Evolutionary conservation across 2,329 filamentous ascomycete species (phyloP).

Genomic region (Geosmithia morbida): DNA sequence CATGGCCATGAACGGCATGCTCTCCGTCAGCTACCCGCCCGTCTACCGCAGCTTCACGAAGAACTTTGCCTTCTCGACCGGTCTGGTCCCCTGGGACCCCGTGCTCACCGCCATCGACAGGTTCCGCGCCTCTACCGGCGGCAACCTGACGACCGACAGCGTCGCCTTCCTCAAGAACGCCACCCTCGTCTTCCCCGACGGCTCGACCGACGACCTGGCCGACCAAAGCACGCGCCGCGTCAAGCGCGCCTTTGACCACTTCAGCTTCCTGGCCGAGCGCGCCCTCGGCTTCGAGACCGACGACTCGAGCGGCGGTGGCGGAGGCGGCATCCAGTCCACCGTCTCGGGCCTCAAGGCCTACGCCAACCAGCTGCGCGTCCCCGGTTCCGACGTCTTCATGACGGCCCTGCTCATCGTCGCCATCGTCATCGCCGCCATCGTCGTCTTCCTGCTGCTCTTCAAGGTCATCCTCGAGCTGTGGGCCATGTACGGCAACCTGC

Average conservation of each 20-base stretch:
- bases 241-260: slow-evolving; percentile 37
- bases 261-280: slow-evolving; percentile 37
- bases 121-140: slow-evolving; percentile 69
- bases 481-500: slow-evolving; percentile 81
- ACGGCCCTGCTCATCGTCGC: slow-evolving; percentile 80
- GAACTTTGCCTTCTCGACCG: slow-evolving; percentile 88
- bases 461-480: slow-evolving; percentile 86
- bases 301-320: slow-evolving; percentile 8
- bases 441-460: slow-evolving; percentile 73
- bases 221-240: slow-evolving; percentile 21
- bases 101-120: slow-evolving; percentile 73
- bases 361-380: slow-evolving; percentile 72
- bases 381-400: slow-evolving; percentile 89
- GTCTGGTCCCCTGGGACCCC: slow-evolving; percentile 66
- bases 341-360: slow-evolving; percentile 72
- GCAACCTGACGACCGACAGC: slow-evolving; percentile 71
- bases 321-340: slow-evolving; percentile 22
- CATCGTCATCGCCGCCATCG: slow-evolving; percentile 71
- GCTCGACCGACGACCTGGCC: slow-evolving; percentile 27
- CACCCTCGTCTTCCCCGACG: slow-evolving; percentile 57
- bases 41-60: slow-evolving; percentile 82
- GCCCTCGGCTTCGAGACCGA: slow-evolving; percentile 28
- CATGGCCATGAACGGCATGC: slow-evolving; percentile 92
- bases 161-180: slow-evolving; percentile 61
- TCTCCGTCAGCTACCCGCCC: slow-evolving; percentile 74